These are phyloP conservation scores for Aspergillus haitiensis DNA, from an alignment of 495 filamentous ascomycete genomes.

Conservation along the genomic window DNA sequence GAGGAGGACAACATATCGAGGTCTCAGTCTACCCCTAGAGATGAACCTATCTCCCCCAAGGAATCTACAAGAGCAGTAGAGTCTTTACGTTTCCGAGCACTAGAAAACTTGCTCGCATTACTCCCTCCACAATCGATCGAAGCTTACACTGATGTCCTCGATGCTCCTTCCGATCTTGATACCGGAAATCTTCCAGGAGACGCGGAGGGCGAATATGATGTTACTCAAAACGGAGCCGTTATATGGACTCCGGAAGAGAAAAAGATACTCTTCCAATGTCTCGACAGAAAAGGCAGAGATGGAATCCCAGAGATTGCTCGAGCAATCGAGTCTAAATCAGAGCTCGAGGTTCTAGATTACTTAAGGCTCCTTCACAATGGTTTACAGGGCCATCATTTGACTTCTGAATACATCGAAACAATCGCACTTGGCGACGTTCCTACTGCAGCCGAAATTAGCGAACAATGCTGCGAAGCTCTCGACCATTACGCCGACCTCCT, in stretches of 20 bases:
- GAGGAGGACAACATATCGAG: slow-evolving; percentile 23
- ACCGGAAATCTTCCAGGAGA: slow-evolving; percentile 12
- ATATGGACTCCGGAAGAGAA: slow-evolving; percentile 73
- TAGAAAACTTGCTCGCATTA: slow-evolving; percentile 14
- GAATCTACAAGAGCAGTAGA: slow-evolving; percentile 7
- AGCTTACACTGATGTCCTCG: slow-evolving; percentile 60
- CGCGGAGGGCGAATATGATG: slow-evolving; percentile 22
- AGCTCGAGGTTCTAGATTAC: slow-evolving; percentile 71
- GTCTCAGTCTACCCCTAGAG: slow-evolving; percentile 1
- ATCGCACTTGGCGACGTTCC: slow-evolving; percentile 53
- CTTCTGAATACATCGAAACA: slow-evolving; percentile 24
- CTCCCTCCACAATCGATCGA: slow-evolving; percentile 23
- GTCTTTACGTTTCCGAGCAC: slow-evolving; percentile 10
- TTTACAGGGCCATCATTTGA: slow-evolving; percentile 35
- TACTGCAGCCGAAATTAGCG: slow-evolving; percentile 70
- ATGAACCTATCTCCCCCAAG: slow-evolving; percentile 33
- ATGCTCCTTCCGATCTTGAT: slow-evolving; percentile 51
- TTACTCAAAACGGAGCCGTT: slow-evolving; percentile 65
- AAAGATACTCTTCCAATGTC: slow-evolving; percentile 60
- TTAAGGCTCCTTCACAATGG: slow-evolving; percentile 59
- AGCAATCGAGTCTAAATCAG: slow-evolving; percentile 68
- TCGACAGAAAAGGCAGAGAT: slow-evolving; percentile 62
- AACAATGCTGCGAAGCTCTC: slow-evolving; percentile 62
- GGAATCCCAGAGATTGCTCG: slow-evolving; percentile 59
- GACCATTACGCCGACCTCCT: slow-evolving; percentile 67